Percentiles rank a stretch among this genome's conserved stretches.
These are phyloP conservation scores for Saccharomyces hybrid DNA, from an alignment of 1,139 yeast genomes.

Conservation along the genomic window DNA sequence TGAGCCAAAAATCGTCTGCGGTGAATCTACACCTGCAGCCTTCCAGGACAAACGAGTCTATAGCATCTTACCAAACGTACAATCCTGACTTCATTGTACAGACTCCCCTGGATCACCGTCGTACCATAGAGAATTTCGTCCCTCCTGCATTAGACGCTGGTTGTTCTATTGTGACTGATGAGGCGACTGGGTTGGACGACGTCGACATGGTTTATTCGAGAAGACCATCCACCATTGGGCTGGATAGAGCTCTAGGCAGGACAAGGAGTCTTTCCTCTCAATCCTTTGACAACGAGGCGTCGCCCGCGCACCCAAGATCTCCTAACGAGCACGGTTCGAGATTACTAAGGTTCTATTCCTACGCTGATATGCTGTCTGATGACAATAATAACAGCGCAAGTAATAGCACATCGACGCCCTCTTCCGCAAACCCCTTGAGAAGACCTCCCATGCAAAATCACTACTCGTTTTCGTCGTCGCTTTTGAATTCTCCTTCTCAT, in stretches of 20 bases:
- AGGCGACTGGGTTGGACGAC: constrained; percentile 53
- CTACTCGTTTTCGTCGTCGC: neutral
- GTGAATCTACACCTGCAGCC: neutral
- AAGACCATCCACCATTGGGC: constrained; percentile 53
- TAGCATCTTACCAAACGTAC: neutral
- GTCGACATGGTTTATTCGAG: constrained; percentile 66
- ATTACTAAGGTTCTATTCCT: constrained; percentile 59
- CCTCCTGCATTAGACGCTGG: constrained; percentile 84
- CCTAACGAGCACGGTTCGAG: constrained; percentile 6
- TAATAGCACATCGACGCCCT: constrained; percentile 2
- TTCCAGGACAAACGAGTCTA: neutral
- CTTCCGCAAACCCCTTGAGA: constrained; percentile 1
- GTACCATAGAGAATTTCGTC: constrained; percentile 57
- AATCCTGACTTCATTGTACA: constrained; percentile 1
- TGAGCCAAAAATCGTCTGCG: neutral
- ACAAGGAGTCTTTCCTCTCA: constrained; percentile 17
- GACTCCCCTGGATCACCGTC: constrained; percentile 33
- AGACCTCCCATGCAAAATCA: neutral
- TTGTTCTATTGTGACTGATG: constrained; percentile 53
- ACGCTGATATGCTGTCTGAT: constrained; percentile 68
- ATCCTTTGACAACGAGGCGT: neutral
- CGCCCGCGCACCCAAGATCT: neutral
- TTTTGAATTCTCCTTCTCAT: neutral
- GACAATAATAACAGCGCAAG: constrained; percentile 32
- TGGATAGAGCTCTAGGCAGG: constrained; percentile 55